Evolutionary conservation across 2,329 filamentous ascomycete genomes (phyloP), one percentile per base, ranked within the genome.

Genomic region (Aspergillus neoniger): DNA sequence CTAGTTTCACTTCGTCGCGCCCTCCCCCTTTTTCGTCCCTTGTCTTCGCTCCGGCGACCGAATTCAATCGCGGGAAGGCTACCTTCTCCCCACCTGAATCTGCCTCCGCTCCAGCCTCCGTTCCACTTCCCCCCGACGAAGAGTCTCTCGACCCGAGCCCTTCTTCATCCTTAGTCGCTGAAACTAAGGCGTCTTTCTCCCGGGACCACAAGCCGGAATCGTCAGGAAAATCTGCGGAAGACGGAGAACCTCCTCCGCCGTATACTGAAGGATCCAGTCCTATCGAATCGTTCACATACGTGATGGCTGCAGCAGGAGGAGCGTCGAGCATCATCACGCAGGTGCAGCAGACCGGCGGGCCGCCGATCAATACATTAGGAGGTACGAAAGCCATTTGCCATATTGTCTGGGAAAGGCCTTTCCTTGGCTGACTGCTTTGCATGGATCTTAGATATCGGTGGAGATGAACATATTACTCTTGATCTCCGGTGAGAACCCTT

Each of bases 321-420:
- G 91, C 93, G 70, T 90, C 93, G 82, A 98, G 95, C 86, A 96
- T 99, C 76, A 96, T 99, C 81, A 99, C 95, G 79, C 95, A 99
- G 82, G 95, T 99, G 70, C 93, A 96, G 76, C 95, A 99, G 80
- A 90, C 90, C 67, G 93, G 90, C 54, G 84, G 85, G 21, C 91
- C 92, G 70, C 91, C 93, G 39, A 87, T 97, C 69, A 96, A 95
- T 78, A 90, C 91, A 58, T 83, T 98, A 63, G 92, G 91, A 86
- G 91, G 91, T 92, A 80, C 73, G 84, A 8, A n/a, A 28, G 5
- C 48, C 44, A 21, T 21, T 50, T 23, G 28, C 21, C 38, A 36
- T 23, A 17, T 15, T 28, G 10, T 44, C 19, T 10, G n/a, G 28
- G 43, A n/a, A 12, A 25, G 8, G 30, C n/a, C 38, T 19, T 41